These are phyloP conservation scores for Colletotrichum salicis DNA, from an alignment of 2,329 filamentous ascomycete species.

Conservation along the genomic window DNA sequence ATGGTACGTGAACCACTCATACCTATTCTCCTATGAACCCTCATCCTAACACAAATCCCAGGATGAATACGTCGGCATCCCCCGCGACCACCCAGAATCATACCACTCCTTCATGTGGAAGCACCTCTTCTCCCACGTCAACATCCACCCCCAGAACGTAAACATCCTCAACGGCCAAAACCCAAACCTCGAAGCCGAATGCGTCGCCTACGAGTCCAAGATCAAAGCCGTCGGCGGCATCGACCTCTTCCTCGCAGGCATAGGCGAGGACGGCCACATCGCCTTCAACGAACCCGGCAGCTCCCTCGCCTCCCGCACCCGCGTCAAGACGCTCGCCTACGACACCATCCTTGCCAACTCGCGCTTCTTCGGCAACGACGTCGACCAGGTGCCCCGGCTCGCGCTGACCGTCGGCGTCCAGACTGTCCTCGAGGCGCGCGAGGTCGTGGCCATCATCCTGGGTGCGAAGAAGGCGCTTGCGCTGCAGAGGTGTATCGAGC, in stretches of 20 bases:
- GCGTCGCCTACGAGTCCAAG: constrained; percentile 80
- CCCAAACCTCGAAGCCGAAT: constrained; percentile 78
- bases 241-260: constrained; percentile 85
- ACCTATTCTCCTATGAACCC: neutral
- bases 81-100: constrained; percentile 83
- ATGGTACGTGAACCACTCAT: constrained; percentile 67
- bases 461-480: constrained; percentile 85
- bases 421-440: constrained; percentile 82
- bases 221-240: constrained; percentile 82
- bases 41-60: constrained; percentile 44
- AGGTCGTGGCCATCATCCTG: constrained; percentile 85
- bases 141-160: constrained; percentile 83
- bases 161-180: constrained; percentile 88
- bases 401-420: constrained; percentile 87
- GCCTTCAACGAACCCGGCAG: constrained; percentile 92
- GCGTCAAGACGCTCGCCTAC: constrained; percentile 88
- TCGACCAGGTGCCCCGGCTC: constrained; percentile 80
- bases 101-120: constrained; percentile 96
- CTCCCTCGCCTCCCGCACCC: constrained; percentile 78
- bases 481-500: constrained; percentile 82
- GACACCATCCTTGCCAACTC: constrained; percentile 89
- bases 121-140: constrained; percentile 87
- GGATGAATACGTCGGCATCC: constrained; percentile 89
- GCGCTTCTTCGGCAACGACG: constrained; percentile 81
- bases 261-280: constrained; percentile 88